Evolutionary conservation across 257 asterid genomes (phyloP), one percentile per base, ranked within the genome.

Genomic region (Plectranthus barbatus): DNA sequence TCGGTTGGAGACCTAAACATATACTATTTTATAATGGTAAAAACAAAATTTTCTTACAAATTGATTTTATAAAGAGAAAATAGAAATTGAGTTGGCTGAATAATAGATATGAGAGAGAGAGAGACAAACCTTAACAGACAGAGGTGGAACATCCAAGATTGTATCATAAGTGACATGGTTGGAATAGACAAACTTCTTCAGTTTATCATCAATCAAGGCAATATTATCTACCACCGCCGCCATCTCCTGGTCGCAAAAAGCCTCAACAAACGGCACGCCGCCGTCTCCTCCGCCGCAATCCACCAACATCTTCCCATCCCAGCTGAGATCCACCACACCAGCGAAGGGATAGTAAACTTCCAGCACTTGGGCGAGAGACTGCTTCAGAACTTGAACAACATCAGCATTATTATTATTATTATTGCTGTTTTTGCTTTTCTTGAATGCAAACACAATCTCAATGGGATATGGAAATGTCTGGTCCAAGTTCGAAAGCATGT

Each of bases 221-320:
- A 36, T 36, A 44, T 34, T 10, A 44, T 56, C 62, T 1, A 34
- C 62, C 18, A 12, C 47, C 47, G 7, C 47, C 47, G 47, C 47
- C 62, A 37, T 37, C 7, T 56, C 62, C 46, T 36, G 18, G 29
- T 56, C 34, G 62, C 6, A 18, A 36, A 36, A 18, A 0, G 33
- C 47, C 62, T 56, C 62, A 0, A 41, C 17, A 36, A 56, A 56
- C n/a, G 33, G 62, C 47, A 56, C 33, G 33, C 62, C 62, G 11
- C 47, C 17, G 47, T 41, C 47, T 12, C 60, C 60, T 11, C 42
- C 62, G 14, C 9, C 33, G 34, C 62, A 56, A 36, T 56, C 62
- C 62, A 56, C 62, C 47, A 56, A 18, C 47, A 56, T 9, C 47
- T 36, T 56, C 31, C 62, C 62, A 56, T 18, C 62, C 12, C 24